Evolutionary conservation across 345 rosid genomes (phyloP), one percentile per base, ranked within the genome.

Genomic region (Angophora floribunda): DNA sequence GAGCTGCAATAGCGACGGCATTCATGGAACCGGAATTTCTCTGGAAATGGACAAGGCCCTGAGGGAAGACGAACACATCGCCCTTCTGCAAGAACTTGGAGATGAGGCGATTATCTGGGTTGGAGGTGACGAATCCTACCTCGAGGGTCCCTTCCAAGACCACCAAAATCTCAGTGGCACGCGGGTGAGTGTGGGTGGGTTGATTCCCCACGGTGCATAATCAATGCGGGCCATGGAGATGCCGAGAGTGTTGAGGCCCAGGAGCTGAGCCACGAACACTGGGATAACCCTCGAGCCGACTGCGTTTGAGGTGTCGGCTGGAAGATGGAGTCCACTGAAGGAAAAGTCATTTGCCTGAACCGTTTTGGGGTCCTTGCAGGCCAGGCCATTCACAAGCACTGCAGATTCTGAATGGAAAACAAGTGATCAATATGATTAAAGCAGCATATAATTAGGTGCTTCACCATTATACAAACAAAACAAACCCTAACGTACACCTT

Each of bases 101-200:
- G 80, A 70, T 36, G 45, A 70, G 47, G 47, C 80, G 80, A 36
- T 32, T 7, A 2, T 17, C 47, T 2, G 45, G 1, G 80, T 67
- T 4, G 79, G 80, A 67, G 45, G 80, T 16, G 78, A 65, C 2
- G 6, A 32, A 32, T 6, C 24, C 80, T 4, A 36, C 47, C 4
- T 32, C 24, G 1, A 5, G 2, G 4, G 13, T 70, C 80, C 80
- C 80, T 70, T 32, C 80, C 1, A 32, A 32, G 47, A 70, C 80
- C 17, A 0, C 0, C 0, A 17, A 70, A 0, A 17, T 70, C 13
- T 36, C 3, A 21, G 80, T 2, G 21, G 13, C 47, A 0, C 1
- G 47, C 0, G 3, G 80, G 0, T 36, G 6, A 70, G 26, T 10
- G 1, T 17, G 80, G 4, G 4, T 19, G 80, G 80, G 80, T 67